A percentile compares a stretch with the other conserved stretches of the same genome.
These are phyloP conservation scores for Diaporthe ampelina DNA, from an alignment of 2,329 filamentous ascomycete species.

Conservation along the genomic window DNA sequence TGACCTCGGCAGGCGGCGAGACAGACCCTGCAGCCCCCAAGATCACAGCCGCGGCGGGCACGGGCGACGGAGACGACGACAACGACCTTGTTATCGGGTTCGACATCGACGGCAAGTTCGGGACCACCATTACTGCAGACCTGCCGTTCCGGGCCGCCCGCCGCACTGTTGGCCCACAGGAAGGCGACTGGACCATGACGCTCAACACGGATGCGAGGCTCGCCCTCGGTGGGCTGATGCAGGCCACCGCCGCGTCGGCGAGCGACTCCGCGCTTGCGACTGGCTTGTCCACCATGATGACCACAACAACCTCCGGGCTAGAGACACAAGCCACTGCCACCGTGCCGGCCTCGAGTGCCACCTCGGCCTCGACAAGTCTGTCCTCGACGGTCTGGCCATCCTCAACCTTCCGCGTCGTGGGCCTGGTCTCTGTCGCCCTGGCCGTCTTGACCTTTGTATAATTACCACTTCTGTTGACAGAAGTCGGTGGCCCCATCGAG, in stretches of 20 bases:
- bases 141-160: constrained; percentile 27
- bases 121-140: constrained; percentile 37
- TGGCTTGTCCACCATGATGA: constrained; percentile 7
- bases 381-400: constrained; percentile 13
- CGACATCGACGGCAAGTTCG: constrained; percentile 38
- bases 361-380: neutral
- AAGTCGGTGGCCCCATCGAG: neutral
- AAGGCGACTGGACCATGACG: constrained; percentile 29
- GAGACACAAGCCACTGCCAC: constrained; percentile 3
- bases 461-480: neutral
- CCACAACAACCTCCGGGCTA: neutral
- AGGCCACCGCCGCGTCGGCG: neutral
- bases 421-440: constrained; percentile 23
- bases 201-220: constrained; percentile 20
- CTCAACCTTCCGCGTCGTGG: constrained; percentile 8
- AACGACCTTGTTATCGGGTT: constrained; percentile 29
- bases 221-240: constrained; percentile 22
- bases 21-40: neutral
- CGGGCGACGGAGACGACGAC: neutral
- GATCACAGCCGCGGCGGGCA: neutral
- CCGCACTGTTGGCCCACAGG: constrained; percentile 25
- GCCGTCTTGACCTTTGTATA: constrained; percentile 17
- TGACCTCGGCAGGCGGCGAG: constrained; percentile 19
- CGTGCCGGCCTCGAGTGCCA: neutral
- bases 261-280: neutral